phyloP scores from a whole-genome alignment of 192 early-diverging fungal genomes.

The Backusella psychrophila region DNA sequence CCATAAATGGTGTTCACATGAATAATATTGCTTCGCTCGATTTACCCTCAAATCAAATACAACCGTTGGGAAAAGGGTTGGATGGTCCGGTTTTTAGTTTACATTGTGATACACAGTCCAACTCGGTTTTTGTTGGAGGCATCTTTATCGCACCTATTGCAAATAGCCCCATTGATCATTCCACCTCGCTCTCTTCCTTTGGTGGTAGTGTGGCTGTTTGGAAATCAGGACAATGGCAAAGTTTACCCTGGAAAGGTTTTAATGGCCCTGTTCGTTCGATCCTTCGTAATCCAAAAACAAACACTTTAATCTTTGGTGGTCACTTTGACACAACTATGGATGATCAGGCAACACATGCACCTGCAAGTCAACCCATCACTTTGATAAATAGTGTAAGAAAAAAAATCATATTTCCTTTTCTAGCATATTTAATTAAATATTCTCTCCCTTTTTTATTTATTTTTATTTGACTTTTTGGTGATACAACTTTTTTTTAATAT shows the following conservation, averaged over 20 bases:
- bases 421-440: background rate
- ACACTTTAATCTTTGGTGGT: constrained; percentile 63
- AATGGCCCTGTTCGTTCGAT: constrained; percentile 63
- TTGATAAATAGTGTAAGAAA: constrained; percentile 29
- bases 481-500: background rate
- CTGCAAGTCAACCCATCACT: constrained; percentile 48
- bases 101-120: constrained; percentile 22
- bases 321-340: constrained; percentile 63
- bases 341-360: constrained; percentile 44
- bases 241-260: constrained; percentile 64
- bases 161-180: background rate
- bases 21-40: constrained; percentile 31
- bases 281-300: constrained; percentile 39
- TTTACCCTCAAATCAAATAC: constrained; percentile 5
- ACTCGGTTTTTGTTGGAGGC: constrained; percentile 29
- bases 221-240: constrained; percentile 43
- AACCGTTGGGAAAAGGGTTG: constrained; percentile 17
- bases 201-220: constrained; percentile 32
- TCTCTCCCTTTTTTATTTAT: constrained; percentile 1
- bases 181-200: constrained; percentile 9
- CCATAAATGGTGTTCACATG: background rate
- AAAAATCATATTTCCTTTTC: constrained; percentile 12
- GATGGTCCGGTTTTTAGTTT: constrained; percentile 35
- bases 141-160: constrained; percentile 26
- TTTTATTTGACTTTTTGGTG: constrained; percentile 1